These are phyloP conservation scores for Trypanosoma theileri DNA, from an alignment of 208 protist species.

Conservation along the genomic window DNA sequence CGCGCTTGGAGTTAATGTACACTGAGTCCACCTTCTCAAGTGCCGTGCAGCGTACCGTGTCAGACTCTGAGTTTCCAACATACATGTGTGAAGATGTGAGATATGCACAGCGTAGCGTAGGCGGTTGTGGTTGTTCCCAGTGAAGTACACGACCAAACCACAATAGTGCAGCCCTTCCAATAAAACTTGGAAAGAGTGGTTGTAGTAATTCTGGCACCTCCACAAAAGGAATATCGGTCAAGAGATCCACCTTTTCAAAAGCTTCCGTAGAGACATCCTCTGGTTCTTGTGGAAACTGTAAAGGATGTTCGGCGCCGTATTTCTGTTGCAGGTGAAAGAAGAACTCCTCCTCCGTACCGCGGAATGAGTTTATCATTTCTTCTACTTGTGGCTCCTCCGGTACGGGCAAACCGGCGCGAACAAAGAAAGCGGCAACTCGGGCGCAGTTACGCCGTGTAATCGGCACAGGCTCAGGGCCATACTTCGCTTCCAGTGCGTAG, in stretches of 20 bases:
- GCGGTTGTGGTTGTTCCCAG: constrained; percentile 19
- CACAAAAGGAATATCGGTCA: constrained; percentile 24
- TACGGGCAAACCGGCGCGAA: background rate
- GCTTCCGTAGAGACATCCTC: constrained; percentile 6
- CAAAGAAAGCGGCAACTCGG: constrained; percentile 21
- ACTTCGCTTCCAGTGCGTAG: constrained; percentile 25
- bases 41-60: constrained; percentile 10
- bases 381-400: constrained; percentile 6
- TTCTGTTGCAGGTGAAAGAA: constrained; percentile 17
- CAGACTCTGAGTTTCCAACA: constrained; percentile 12
- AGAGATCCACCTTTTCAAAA: constrained; percentile 19
- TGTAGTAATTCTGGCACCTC: constrained; percentile 14
- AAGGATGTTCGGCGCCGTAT: constrained; percentile 18
- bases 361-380: constrained; percentile 11
- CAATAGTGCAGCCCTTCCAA: constrained; percentile 14
- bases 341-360: constrained; percentile 17
- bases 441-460: constrained; percentile 8
- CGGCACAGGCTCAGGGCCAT: constrained; percentile 23
- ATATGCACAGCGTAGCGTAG: constrained; percentile 16
- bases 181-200: constrained; percentile 22
- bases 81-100: constrained; percentile 19
- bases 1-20: constrained; percentile 24
- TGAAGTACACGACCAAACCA: constrained; percentile 27
- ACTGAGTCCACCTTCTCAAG: constrained; percentile 9
- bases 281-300: constrained; percentile 3